Evolutionary conservation across 2,329 filamentous ascomycete species (phyloP).

Genomic region (Chaetomium strumarium): DNA sequence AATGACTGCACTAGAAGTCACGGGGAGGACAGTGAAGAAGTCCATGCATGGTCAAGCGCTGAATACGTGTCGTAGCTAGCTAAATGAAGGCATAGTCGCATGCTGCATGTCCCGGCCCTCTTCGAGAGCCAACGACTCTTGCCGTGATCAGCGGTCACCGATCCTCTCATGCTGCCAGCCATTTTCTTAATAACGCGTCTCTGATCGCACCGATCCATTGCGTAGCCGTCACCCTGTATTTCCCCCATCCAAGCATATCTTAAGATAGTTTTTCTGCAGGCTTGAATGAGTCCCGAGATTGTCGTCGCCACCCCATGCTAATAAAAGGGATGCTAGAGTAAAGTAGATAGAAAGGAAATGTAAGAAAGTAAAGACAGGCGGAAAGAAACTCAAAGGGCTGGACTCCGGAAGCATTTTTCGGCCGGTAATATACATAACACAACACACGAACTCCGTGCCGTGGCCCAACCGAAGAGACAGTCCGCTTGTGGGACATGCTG

Average conservation of each 20-base stretch:
- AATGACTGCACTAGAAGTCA: too few species aligned
- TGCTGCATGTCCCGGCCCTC: background rate
- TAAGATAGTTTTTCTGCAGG: background rate
- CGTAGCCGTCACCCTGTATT: background rate
- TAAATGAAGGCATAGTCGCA: background rate
- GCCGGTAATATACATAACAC: slow-evolving; percentile 19
- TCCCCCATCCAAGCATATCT: slow-evolving; percentile 5
- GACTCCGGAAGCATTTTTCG: slow-evolving; percentile 14
- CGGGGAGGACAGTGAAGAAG: too few species aligned
- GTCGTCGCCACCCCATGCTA: background rate
- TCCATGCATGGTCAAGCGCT: too few species aligned
- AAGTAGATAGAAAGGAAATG: background rate
- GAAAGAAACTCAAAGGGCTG: slow-evolving; percentile 3
- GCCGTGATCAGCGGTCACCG: background rate
- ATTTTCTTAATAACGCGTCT: background rate
- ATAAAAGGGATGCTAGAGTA: background rate
- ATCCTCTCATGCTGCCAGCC: too few species aligned
- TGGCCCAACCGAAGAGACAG: slow-evolving; percentile 12
- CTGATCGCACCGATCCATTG: background rate
- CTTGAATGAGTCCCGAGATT: background rate
- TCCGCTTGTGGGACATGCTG: slow-evolving; percentile 9
- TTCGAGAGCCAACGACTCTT: background rate
- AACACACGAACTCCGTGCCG: slow-evolving; percentile 21
- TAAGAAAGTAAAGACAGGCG: background rate
- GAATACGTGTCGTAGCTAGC: background rate